Conservation (phyloP, 2,329 filamentous ascomycete genomes). For the Exophiala lecanii-corni region DNA sequence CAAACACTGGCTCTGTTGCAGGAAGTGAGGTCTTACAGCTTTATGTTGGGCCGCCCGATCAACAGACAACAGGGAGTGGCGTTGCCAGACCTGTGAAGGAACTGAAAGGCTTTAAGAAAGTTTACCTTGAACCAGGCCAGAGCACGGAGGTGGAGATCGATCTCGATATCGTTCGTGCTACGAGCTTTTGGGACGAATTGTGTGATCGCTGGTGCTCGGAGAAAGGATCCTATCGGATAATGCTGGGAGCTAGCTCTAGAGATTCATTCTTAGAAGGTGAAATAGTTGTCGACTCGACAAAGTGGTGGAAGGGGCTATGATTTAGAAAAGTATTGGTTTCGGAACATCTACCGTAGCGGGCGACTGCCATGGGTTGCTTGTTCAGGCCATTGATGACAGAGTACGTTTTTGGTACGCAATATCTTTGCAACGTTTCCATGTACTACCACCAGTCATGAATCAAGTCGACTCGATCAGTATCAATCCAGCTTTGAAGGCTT, state of each 20-base stretch:
- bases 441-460: too few species aligned
- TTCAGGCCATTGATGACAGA: too few species aligned
- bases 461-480: not conserved
- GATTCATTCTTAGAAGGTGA: not conserved
- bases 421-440: too few species aligned
- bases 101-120: conserved; percentile 43
- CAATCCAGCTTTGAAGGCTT: conserved; percentile 1
- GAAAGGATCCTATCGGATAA: not conserved
- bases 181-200: conserved; percentile 1
- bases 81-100: conserved; percentile 39
- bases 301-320: not conserved
- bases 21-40: conserved; percentile 13
- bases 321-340: not conserved
- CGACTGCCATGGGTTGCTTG: too few species aligned
- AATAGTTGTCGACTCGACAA: not conserved
- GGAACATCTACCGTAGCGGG: not conserved
- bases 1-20: conserved; percentile 6
- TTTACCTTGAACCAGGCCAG: conserved; percentile 29
- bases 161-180: not conserved
- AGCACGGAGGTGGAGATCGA: not conserved
- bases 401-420: too few species aligned
- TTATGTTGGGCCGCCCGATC: conserved; percentile 2
- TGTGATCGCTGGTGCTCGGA: not conserved
- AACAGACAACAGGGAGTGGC: not conserved
- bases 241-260: not conserved